Base-by-base conservation (phyloP, 495 filamentous ascomycete species). In the Hypoxylon cercidicola region DNA sequence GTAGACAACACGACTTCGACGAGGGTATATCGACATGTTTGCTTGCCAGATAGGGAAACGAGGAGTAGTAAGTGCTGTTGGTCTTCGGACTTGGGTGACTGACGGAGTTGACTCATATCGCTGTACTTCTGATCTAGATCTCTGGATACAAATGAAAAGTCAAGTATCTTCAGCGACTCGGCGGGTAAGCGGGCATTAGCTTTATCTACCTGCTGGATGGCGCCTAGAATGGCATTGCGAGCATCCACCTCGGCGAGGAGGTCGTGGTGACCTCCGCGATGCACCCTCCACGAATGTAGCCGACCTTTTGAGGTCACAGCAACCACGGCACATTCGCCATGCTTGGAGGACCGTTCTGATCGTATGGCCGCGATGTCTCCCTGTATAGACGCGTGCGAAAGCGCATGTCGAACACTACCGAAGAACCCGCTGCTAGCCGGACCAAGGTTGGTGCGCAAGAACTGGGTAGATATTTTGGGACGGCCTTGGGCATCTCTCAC, bases 401-500 rank as follows among this genome's bases (percentile, higher is more conserved):
- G 74, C 25, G 84, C 90, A 55, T 87, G 89, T 63, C 88, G 88
- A 23, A 97, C 76, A 49, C 90, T 90, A 35, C 90, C 89, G 53
- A 98, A 85, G 58, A 97, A 79, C 32, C 93, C 90, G 12, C 76
- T 69, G 30, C 70, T 67, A 30, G 77, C 75, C n/a, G 71, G 78
- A n/a, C 75, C 73, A 10, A 84, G 77, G 30, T 79, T 81, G 41
- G 79, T 88, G 37, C 85, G 86, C 25, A 99, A 82, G 68, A 90
- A 90, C 60, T 90, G 88, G 0, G 88, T 86, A 4, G 84, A 82
- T 23, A 99, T 89, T 16, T 84, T 83, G 1, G 94, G 90, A 66
- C 92, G 88, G 28, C 95, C 95, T 75, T 97, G 94, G 9, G 84
- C 73, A 75, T 98, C 93, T 73, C 92, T 82, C 3, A 98, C 76